A percentile compares a stretch with the other conserved stretches of the same genome.
phyloP scores from a whole-genome alignment of 345 rosid genomes.

The Lumnitzera racemosa region DNA sequence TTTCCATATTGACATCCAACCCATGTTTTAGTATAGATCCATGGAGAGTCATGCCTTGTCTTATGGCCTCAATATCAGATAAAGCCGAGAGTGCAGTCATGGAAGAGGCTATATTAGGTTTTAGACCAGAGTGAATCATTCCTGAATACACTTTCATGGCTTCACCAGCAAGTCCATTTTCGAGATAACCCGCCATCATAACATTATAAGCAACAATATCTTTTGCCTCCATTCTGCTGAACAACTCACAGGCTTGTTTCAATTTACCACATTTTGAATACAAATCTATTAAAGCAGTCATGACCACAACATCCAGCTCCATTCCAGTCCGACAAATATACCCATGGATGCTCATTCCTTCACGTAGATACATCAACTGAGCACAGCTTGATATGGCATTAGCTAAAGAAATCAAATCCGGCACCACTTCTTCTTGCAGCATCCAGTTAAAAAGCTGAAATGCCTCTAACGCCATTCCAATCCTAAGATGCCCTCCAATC shows the following conservation, averaged over 20 bases:
- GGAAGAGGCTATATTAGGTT: slow-evolving; percentile 19
- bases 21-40: slow-evolving; percentile 19
- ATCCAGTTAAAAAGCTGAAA: slow-evolving; percentile 1
- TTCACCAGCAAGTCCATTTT: slow-evolving; percentile 15
- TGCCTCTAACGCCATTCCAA: slow-evolving; percentile 20
- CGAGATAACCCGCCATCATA: slow-evolving; percentile 27
- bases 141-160: slow-evolving; percentile 15
- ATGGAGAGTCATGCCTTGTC: slow-evolving; percentile 22
- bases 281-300: slow-evolving; percentile 31
- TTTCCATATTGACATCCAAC: slow-evolving; percentile 10
- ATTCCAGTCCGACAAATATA: slow-evolving; percentile 16
- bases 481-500: slow-evolving; percentile 21
- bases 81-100: slow-evolving; percentile 21
- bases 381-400: slow-evolving; percentile 25
- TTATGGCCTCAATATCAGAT: slow-evolving; percentile 16
- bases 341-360: slow-evolving; percentile 31
- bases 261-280: slow-evolving; percentile 21
- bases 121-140: slow-evolving; percentile 17
- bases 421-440: slow-evolving; percentile 15
- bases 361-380: slow-evolving; percentile 13
- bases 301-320: slow-evolving; percentile 21
- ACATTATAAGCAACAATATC: slow-evolving; percentile 25
- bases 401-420: slow-evolving; percentile 20
- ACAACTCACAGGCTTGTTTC: slow-evolving; percentile 21
- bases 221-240: slow-evolving; percentile 14